Evolutionary conservation across 2,329 filamentous ascomycete genomes (phyloP).

Genomic region (Penicillium sp.): DNA sequence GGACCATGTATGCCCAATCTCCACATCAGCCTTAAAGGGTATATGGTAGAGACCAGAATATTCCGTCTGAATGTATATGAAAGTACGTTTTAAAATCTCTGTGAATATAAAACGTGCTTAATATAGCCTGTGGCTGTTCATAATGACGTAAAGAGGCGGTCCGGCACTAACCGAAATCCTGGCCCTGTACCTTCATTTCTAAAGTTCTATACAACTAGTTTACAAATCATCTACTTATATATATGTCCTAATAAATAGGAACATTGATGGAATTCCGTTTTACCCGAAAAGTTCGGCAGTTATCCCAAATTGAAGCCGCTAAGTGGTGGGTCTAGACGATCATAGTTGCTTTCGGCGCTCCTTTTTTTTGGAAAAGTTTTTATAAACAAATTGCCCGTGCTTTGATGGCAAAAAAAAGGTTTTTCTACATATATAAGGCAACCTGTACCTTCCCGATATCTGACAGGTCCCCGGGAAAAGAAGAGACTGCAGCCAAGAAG

Average conservation of each 20-base stretch:
- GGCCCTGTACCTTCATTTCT: too few relatives aligned
- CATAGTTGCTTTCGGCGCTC: slow-evolving; percentile 3
- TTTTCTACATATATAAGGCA: neutral
- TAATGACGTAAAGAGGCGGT: too few relatives aligned
- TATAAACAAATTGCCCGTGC: neutral
- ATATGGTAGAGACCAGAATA: neutral
- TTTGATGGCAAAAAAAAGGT: neutral
- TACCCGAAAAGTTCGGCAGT: slow-evolving; percentile 1
- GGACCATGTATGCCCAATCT: neutral
- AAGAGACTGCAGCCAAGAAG: slow-evolving; percentile 2
- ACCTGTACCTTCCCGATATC: neutral
- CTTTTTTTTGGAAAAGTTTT: neutral
- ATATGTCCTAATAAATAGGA: too few relatives aligned
- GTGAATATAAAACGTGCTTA: too few relatives aligned
- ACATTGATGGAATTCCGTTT: neutral
- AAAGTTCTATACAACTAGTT: too few relatives aligned
- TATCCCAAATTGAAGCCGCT: slow-evolving; percentile 3
- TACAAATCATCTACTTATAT: too few relatives aligned
- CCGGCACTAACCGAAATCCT: too few relatives aligned
- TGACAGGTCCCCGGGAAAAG: neutral
- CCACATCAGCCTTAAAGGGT: neutral
- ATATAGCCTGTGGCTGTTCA: too few relatives aligned
- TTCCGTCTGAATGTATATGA: too few relatives aligned
- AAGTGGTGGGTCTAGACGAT: slow-evolving; percentile 7
- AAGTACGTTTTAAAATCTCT: too few relatives aligned